A percentile compares a stretch with the other conserved stretches of the same genome.
Conservation (phyloP, 495 filamentous ascomycete genomes). For the Lophiostoma macrostomum region DNA sequence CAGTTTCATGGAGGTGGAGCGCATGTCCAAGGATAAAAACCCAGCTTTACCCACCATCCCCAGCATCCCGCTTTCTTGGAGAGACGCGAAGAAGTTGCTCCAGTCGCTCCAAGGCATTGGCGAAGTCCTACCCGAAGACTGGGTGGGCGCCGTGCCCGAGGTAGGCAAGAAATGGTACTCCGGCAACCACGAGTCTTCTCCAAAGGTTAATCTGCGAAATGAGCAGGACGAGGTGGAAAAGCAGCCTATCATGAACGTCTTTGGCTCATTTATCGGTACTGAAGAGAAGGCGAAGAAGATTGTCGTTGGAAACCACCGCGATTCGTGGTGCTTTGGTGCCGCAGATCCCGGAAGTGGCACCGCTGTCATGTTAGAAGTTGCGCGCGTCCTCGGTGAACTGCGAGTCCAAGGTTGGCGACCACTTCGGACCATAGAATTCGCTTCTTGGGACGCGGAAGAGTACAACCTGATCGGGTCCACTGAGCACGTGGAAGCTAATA, state of each 20-base stretch:
- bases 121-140: slow-evolving; percentile 63
- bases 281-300: slow-evolving; percentile 83
- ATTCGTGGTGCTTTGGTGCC: slow-evolving; percentile 89
- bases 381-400: slow-evolving; percentile 77
- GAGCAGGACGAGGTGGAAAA: slow-evolving; percentile 77
- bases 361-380: slow-evolving; percentile 83
- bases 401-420: slow-evolving; percentile 77
- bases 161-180: slow-evolving; percentile 73
- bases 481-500: slow-evolving; percentile 78
- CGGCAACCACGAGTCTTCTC: slow-evolving; percentile 65
- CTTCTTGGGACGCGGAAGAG: slow-evolving; percentile 90
- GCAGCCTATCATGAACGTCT: slow-evolving; percentile 86
- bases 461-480: slow-evolving; percentile 95
- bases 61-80: slow-evolving; percentile 82
- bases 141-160: slow-evolving; percentile 72
- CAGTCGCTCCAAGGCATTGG: slow-evolving; percentile 75
- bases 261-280: slow-evolving; percentile 74
- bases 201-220: slow-evolving; percentile 80
- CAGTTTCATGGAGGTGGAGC: slow-evolving; percentile 64
- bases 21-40: slow-evolving; percentile 66
- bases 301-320: slow-evolving; percentile 89
- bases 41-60: slow-evolving; percentile 77
- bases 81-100: slow-evolving; percentile 78
- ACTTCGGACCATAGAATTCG: slow-evolving; percentile 88
- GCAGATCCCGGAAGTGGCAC: slow-evolving; percentile 77